These are phyloP conservation scores for Calophaca sinica DNA, from an alignment of 306 rosid genomes.

Conservation along the genomic window DNA sequence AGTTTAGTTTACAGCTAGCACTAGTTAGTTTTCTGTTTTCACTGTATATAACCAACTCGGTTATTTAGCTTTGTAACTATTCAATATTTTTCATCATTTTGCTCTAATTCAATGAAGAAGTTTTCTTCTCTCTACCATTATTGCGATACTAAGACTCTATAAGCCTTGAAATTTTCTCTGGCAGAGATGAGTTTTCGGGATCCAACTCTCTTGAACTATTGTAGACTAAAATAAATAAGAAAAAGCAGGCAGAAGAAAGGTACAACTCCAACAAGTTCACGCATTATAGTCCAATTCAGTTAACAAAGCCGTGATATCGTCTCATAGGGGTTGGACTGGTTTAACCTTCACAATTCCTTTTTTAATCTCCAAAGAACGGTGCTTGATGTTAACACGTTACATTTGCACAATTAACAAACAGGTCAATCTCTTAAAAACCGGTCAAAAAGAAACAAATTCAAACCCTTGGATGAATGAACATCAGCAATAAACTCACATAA, in stretches of 20 bases:
- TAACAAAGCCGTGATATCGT: slow-evolving; percentile 8
- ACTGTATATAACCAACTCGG: too few species aligned
- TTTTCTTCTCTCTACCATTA: too few species aligned
- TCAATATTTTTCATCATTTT: too few species aligned
- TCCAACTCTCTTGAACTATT: too few species aligned
- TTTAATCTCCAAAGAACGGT: neutral
- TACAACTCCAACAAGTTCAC: slow-evolving; percentile 29
- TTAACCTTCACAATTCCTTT: neutral
- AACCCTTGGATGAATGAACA: neutral
- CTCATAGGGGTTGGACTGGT: neutral
- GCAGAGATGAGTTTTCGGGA: too few species aligned
- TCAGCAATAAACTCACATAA: neutral
- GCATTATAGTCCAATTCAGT: slow-evolving; percentile 32
- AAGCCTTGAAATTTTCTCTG: too few species aligned
- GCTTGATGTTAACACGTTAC: neutral
- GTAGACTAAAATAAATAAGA: neutral
- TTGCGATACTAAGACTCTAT: too few species aligned
- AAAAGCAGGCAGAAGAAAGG: slow-evolving; percentile 21
- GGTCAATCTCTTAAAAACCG: neutral
- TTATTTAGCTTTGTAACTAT: too few species aligned
- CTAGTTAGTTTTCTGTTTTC: too few species aligned
- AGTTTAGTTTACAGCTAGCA: too few species aligned
- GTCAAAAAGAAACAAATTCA: neutral
- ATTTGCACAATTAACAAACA: neutral
- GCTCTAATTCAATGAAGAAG: too few species aligned